These are phyloP conservation scores for Helicostylum pulchrum DNA, from an alignment of 192 early-diverging fungal species.

Conservation along the genomic window DNA sequence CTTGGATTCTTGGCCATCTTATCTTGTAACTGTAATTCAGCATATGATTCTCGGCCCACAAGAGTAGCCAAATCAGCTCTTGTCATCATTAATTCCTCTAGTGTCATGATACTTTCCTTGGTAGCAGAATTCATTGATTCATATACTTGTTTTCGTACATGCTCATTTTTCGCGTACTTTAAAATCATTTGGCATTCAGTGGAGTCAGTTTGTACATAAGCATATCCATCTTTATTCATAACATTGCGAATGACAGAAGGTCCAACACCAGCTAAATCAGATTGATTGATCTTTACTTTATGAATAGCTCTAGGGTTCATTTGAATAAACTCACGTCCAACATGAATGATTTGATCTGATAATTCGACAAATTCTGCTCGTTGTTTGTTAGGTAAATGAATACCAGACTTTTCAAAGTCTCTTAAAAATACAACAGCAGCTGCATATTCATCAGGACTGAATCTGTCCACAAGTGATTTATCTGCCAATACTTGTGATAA, in stretches of 20 bases:
- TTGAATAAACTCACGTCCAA: slow-evolving; percentile 73
- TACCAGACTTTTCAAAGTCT: slow-evolving; percentile 96
- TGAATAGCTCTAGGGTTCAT: slow-evolving; percentile 35
- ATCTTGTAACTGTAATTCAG: slow-evolving; percentile 79
- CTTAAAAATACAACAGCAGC: slow-evolving; percentile 79
- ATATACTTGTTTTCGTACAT: slow-evolving; percentile 70
- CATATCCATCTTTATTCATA: slow-evolving; percentile 35
- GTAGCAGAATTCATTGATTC: slow-evolving; percentile 70
- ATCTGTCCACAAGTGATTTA: slow-evolving; percentile 44
- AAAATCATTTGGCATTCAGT: slow-evolving; percentile 60
- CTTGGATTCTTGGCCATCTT: slow-evolving; percentile 90
- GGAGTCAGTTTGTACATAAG: slow-evolving; percentile 57
- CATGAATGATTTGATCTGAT: slow-evolving; percentile 76
- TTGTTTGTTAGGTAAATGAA: slow-evolving; percentile 70
- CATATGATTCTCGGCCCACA: slow-evolving; percentile 80
- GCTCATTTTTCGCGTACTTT: slow-evolving; percentile 58
- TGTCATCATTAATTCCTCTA: slow-evolving; percentile 74
- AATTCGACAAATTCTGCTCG: slow-evolving; percentile 77
- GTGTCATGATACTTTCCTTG: slow-evolving; percentile 54
- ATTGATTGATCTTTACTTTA: slow-evolving; percentile 38
- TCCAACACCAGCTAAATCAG: slow-evolving; percentile 38
- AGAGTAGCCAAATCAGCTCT: slow-evolving; percentile 71
- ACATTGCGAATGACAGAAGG: slow-evolving; percentile 34
- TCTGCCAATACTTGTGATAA: slow-evolving; percentile 66
- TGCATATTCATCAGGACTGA: slow-evolving; percentile 66